Percentiles rank a stretch among this genome's conserved stretches.
Evolutionary conservation across 768 basidiomycete species (phyloP).

Genomic region (Calvatia gigantea): DNA sequence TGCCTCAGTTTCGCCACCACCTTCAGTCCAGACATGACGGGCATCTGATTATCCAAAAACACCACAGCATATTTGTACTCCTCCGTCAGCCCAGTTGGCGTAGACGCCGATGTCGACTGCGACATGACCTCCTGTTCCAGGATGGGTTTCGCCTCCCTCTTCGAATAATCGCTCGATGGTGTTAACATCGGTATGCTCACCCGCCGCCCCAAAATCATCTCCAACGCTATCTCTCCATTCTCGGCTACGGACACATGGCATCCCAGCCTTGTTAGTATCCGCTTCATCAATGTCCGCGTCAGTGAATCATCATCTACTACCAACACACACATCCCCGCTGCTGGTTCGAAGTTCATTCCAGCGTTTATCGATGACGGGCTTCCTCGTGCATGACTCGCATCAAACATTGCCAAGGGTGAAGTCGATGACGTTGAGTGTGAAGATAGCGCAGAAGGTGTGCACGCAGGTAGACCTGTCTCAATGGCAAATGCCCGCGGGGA

Average conservation of each 20-base stretch:
- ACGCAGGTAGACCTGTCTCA: constrained; percentile 23
- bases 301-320: constrained; percentile 84
- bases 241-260: constrained; percentile 79
- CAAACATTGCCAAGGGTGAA: constrained; percentile 34
- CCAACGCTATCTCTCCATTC: constrained; percentile 76
- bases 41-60: constrained; percentile 79
- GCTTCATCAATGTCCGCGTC: constrained; percentile 77
- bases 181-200: constrained; percentile 23
- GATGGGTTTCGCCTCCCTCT: constrained; percentile 30
- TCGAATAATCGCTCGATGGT: constrained; percentile 36
- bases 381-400: constrained; percentile 32
- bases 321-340: constrained; percentile 52
- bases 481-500: constrained; percentile 28
- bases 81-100: constrained; percentile 15
- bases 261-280: constrained; percentile 74
- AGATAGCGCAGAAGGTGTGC: constrained; percentile 20
- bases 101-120: constrained; percentile 12
- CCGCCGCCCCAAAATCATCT: constrained; percentile 55
- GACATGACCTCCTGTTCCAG: constrained; percentile 28
- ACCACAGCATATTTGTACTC: constrained; percentile 43
- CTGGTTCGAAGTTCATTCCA: constrained; percentile 38
- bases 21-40: constrained; percentile 71
- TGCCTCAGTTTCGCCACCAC: constrained; percentile 62
- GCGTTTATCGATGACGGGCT: constrained; percentile 36
- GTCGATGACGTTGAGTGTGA: constrained; percentile 21